Base-by-base conservation (phyloP, 805 yeast species). In the Yamadazyma nakazawae region DNA sequence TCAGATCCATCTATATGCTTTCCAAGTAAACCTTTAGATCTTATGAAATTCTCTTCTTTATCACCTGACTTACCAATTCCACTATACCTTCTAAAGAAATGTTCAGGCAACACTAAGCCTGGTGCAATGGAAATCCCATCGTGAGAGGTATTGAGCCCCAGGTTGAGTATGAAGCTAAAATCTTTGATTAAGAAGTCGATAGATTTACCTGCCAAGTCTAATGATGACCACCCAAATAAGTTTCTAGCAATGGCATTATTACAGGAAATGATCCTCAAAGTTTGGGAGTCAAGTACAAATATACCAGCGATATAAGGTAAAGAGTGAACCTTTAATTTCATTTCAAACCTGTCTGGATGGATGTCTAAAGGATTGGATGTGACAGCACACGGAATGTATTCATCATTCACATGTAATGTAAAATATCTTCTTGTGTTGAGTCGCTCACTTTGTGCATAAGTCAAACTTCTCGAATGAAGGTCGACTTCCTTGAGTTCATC, bases 91-190 rank as follows among this genome's bases (percentile, higher is more conserved):
- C 97, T 76, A 67, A 92, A 90, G 60, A 86, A 85, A 64, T 90
- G 97, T 63, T 91, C 98, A 0, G 97, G 96, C 11, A 91, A 68
- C 0, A 91, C 96, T 42, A 88, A 66, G 1, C 97, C 97, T 0
- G 85, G 79, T 6, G 57, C 61, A 19, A 67, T 45, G 17, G 57
- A 54, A 26, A 60, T 51, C 0, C 50, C 53, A 8, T 59, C 58
- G 5, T 49, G 41, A 35, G 59, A 60, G 25, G 59, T 62, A 2
- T 61, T 62, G 12, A 63, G 47, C 1, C 83, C 81, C 17, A 59
- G 52, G 1, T 64, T 60, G 42, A 82, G 59, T 17, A 80, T 66
- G 3, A 65, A 62, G 2, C 76, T 59, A 57, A 89, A 88, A 14
- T 75, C 67, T 5, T 95, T 96, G 21, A 89, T 71, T 16, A 89